A percentile compares a stretch with the other conserved stretches of the same genome.
These are phyloP conservation scores for Ormosia semicastrata DNA, from an alignment of 306 rosid species.

Conservation along the genomic window DNA sequence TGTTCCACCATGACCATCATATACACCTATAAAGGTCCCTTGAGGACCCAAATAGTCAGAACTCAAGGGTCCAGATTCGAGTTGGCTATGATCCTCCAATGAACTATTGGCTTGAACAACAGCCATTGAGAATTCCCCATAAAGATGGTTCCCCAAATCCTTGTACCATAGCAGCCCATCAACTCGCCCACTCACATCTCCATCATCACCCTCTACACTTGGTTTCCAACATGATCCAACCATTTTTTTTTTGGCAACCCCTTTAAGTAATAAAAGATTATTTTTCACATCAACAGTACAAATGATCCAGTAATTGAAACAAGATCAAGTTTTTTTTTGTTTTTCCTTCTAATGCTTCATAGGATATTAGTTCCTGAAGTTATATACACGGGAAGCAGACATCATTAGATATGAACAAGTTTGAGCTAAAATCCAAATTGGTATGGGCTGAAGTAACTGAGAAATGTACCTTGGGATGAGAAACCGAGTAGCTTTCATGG, in stretches of 20 bases:
- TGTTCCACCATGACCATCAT: conserved; percentile 89
- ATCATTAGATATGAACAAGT: conserved; percentile 55
- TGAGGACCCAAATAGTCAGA: conserved; percentile 48
- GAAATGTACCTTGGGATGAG: conserved; percentile 61
- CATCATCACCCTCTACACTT: conserved; percentile 50
- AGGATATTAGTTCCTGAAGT: conserved; percentile 36
- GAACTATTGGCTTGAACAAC: conserved; percentile 73
- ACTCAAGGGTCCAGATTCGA: conserved; percentile 78
- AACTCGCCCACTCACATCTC: conserved; percentile 51
- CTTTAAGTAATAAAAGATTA: not conserved
- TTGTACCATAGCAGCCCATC: conserved; percentile 79
- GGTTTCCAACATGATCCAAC: conserved; percentile 70
- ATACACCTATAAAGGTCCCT: conserved; percentile 75
- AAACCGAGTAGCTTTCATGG: conserved; percentile 45
- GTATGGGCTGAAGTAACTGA: conserved; percentile 72
- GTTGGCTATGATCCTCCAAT: conserved; percentile 76
- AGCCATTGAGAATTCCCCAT: conserved; percentile 88
- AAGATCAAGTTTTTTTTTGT: conserved; percentile 16
- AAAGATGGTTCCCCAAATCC: conserved; percentile 78
- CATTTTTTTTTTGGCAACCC: conserved; percentile 50
- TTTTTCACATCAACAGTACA: conserved; percentile 16
- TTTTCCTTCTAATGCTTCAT: conserved; percentile 33
- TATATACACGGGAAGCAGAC: conserved; percentile 44
- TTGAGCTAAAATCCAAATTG: conserved; percentile 57
- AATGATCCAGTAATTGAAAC: conserved; percentile 21